Base-by-base conservation (phyloP, 1,284 basidiomycete genomes). In the Irpex sp. region DNA sequence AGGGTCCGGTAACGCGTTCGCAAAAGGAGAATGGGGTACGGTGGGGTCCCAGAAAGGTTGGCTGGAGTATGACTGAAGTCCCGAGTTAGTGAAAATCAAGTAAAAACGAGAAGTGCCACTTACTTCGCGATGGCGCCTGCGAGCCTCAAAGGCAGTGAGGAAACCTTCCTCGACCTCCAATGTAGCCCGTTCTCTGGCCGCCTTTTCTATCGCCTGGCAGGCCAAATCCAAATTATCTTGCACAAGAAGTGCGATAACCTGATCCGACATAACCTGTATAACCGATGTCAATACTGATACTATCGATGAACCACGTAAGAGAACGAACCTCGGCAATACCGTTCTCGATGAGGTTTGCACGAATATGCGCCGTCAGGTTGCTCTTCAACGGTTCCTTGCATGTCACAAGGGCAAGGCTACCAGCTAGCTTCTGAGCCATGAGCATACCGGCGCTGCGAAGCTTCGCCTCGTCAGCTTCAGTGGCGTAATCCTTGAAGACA, bases 381-480 rank as follows among this genome's bases (percentile, higher is more conserved):
- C 90, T 93, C 71, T 95, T 91, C 64, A 99, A 78, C 0, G 97
- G 97, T 73, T 99, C 97, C 76, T 98, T 99, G 83, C 97, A 99
- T 15, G 97, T 99, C 26, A 99, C 97, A 59, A 98, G 79, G 5
- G 97, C 97, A 54, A 99, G 84, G 71, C 94, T 97, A 51, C 97
- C 97, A 17, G 97, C 97, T 59, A 99, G 86, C 75, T 95, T 97
- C 77, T 96, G 94, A 1, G 95, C 95, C 95, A 98, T 99, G 60
- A 95, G 79, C 75, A 98, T 95, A 5, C 94, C 95, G 11, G 97
- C 94, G 71, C 91, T 90, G 53, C 95, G 89, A 74, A 99, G 80
- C 77, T 93, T 97, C 58, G 91, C 87, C 71, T 98, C 95, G 72
- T 94, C 95, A 17, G 89, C 82, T 69, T 99, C 97, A 66, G 94